phyloP scores from a whole-genome alignment of 768 basidiomycete genomes.

The Tephrocybe sp. region DNA sequence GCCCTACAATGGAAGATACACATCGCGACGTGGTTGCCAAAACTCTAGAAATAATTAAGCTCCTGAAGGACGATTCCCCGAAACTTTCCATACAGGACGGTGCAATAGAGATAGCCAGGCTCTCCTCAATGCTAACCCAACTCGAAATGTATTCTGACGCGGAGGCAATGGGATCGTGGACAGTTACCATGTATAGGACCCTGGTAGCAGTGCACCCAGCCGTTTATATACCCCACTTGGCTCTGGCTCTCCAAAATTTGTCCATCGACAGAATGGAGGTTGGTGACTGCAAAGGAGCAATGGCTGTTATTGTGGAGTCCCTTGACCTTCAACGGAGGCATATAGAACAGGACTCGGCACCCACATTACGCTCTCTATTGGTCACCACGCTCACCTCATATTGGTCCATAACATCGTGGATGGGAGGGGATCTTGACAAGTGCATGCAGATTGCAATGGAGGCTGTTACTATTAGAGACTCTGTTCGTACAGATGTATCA shows the following conservation, averaged over 20 bases:
- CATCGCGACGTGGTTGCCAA: slow-evolving; percentile 11
- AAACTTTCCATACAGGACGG: slow-evolving; percentile 14
- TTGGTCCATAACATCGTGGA: slow-evolving; percentile 4
- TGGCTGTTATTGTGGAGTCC: slow-evolving; percentile 4
- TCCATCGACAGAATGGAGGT: slow-evolving; percentile 6
- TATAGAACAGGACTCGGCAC: background rate
- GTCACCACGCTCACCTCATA: slow-evolving; percentile 6
- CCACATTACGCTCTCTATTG: slow-evolving; percentile 5
- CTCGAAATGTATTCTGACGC: slow-evolving; percentile 18
- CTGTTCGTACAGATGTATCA: slow-evolving; percentile 5
- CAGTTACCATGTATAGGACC: slow-evolving; percentile 12
- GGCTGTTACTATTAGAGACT: slow-evolving; percentile 5
- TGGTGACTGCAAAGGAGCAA: slow-evolving; percentile 1
- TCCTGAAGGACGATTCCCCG: slow-evolving; percentile 8
- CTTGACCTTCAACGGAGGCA: slow-evolving; percentile 4
- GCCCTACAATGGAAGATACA: background rate
- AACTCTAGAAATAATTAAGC: slow-evolving; percentile 8
- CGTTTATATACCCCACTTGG: slow-evolving; percentile 13
- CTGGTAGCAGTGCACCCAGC: slow-evolving; percentile 5
- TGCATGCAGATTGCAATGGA: slow-evolving; percentile 10
- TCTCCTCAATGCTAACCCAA: slow-evolving; percentile 8
- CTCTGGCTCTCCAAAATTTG: slow-evolving; percentile 9
- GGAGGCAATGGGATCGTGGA: slow-evolving; percentile 13
- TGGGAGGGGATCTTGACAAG: slow-evolving; percentile 1
- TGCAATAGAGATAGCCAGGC: slow-evolving; percentile 15